These are phyloP conservation scores for Fraxinus pennsylvanica DNA, from an alignment of 257 asterid genomes.

Conservation along the genomic window DNA sequence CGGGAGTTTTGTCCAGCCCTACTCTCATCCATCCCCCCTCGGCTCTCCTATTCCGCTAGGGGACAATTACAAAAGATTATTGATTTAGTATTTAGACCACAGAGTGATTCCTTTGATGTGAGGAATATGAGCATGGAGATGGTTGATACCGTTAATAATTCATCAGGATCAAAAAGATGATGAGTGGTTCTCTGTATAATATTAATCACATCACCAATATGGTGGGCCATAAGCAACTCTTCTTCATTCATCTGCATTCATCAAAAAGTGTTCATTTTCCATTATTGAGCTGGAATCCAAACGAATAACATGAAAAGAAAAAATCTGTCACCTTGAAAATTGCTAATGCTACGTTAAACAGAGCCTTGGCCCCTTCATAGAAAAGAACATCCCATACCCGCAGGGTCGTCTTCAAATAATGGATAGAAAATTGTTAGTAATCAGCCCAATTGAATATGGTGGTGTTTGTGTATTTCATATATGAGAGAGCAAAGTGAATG, in stretches of 20 bases:
- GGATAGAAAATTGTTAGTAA: constrained; percentile 23
- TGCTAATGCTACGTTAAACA: constrained; percentile 85
- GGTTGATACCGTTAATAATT: constrained; percentile 62
- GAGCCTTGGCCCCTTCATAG: constrained; percentile 91
- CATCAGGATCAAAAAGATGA: constrained; percentile 93
- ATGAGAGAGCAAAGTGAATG: not conserved
- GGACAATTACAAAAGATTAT: not conserved
- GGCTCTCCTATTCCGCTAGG: not conserved
- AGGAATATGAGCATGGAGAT: not conserved
- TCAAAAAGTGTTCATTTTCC: constrained; percentile 9
- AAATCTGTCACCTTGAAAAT: constrained; percentile 64
- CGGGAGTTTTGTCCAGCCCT: too few relatives aligned
- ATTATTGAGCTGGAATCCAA: not conserved
- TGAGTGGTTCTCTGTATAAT: constrained; percentile 81
- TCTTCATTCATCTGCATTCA: constrained; percentile 85
- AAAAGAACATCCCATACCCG: constrained; percentile 97
- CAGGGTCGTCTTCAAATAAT: constrained; percentile 68
- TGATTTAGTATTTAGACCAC: not conserved
- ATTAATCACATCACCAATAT: constrained; percentile 91
- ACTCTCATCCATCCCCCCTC: not conserved
- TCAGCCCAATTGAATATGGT: not conserved
- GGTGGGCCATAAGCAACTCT: constrained; percentile 70
- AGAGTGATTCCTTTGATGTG: not conserved
- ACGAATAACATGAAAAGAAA: not conserved
- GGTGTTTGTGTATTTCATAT: not conserved